A percentile compares a stretch with the other conserved stretches of the same genome.
These are phyloP conservation scores for Heracleum sosnowskyi DNA, from an alignment of 129 eudicot species.

Conservation along the genomic window DNA sequence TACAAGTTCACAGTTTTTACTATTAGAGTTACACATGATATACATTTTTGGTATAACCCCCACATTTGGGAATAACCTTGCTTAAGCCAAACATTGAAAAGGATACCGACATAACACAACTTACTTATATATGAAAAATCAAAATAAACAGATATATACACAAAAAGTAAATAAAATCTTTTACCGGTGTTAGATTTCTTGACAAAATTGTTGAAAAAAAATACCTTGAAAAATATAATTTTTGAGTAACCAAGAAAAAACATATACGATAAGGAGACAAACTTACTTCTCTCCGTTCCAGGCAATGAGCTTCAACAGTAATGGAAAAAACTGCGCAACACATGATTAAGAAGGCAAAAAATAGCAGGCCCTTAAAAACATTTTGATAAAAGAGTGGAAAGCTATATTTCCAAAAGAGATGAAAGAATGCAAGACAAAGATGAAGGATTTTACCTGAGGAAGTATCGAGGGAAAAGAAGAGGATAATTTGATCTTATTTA, in stretches of 20 bases:
- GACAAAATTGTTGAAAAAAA: neutral
- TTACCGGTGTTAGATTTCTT: neutral
- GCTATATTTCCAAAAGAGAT: neutral
- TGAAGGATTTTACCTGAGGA: conserved; percentile 54
- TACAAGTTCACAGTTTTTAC: neutral
- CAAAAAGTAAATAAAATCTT: too few relatives aligned
- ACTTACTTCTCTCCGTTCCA: conserved; percentile 97
- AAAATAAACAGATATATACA: neutral
- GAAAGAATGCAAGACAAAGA: neutral
- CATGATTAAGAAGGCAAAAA: neutral
- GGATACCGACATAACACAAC: neutral
- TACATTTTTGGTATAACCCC: neutral
- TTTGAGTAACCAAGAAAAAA: neutral
- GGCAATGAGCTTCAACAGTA: conserved; percentile 79
- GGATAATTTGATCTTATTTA: conserved; percentile 56
- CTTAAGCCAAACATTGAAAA: neutral
- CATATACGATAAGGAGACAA: neutral
- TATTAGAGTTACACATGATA: neutral
- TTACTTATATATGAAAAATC: neutral
- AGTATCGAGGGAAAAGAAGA: conserved; percentile 64
- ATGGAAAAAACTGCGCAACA: conserved; percentile 68
- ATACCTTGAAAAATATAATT: neutral
- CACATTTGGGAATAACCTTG: neutral
- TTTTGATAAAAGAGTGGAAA: neutral
- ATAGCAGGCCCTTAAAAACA: neutral